Evolutionary conservation across 2,329 filamentous ascomycete genomes (phyloP).

Genomic region (Cordyceps pruinosa): DNA sequence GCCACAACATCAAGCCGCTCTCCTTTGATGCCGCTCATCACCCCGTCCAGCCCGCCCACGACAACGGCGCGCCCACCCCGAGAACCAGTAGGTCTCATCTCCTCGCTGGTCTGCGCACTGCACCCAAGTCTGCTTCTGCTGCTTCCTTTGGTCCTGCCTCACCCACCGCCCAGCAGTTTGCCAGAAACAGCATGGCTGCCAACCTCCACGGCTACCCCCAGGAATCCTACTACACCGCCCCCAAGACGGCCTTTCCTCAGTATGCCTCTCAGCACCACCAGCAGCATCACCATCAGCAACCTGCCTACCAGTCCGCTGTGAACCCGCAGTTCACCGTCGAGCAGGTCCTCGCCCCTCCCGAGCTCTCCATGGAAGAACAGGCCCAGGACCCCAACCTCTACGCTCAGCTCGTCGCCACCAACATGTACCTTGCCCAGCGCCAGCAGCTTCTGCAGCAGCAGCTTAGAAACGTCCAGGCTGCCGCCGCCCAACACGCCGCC

Average conservation of each 20-base stretch:
- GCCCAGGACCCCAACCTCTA: slow-evolving; percentile 76
- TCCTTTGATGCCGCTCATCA: slow-evolving; percentile 68
- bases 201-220: slow-evolving; percentile 39
- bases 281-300: slow-evolving; percentile 20
- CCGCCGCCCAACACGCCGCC: slow-evolving; percentile 37
- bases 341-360: slow-evolving; percentile 78
- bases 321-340: slow-evolving; percentile 66
- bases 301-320: slow-evolving; percentile 25
- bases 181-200: slow-evolving; percentile 37
- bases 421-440: slow-evolving; percentile 86
- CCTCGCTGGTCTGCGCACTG: slow-evolving; percentile 85
- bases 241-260: slow-evolving; percentile 52
- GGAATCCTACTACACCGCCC: slow-evolving; percentile 39
- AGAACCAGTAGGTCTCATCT: slow-evolving; percentile 93
- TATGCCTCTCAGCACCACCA: slow-evolving; percentile 29
- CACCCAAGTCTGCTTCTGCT: slow-evolving; percentile 76
- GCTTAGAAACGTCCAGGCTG: slow-evolving; percentile 73
- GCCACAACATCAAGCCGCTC: slow-evolving; percentile 83
- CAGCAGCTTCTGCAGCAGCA: slow-evolving; percentile 95
- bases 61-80: slow-evolving; percentile 69
- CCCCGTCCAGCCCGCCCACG: slow-evolving; percentile 56
- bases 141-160: slow-evolving; percentile 67
- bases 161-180: slow-evolving; percentile 37
- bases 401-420: slow-evolving; percentile 83
- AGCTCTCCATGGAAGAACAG: slow-evolving; percentile 65